phyloP scores from a whole-genome alignment of 2,329 filamentous ascomycete genomes.

The Byssoonygena ceratinophila region DNA sequence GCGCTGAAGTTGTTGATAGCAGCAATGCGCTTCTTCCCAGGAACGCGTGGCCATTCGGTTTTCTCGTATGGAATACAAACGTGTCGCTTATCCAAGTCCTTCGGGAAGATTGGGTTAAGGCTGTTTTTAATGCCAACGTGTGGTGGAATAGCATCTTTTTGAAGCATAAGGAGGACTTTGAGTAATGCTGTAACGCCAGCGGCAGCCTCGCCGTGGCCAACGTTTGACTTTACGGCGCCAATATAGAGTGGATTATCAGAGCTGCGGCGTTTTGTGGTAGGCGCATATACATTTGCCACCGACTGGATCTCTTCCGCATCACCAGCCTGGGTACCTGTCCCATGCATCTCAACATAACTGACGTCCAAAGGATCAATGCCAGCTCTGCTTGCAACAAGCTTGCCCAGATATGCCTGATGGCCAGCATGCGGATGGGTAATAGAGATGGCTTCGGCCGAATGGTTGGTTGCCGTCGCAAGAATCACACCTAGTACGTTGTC shows the following conservation, averaged over 20 bases:
- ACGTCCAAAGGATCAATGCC: conserved; percentile 67
- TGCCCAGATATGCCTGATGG: conserved; percentile 62
- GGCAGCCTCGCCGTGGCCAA: conserved; percentile 41
- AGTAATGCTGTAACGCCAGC: conserved; percentile 41
- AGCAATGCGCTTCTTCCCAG: conserved; percentile 31
- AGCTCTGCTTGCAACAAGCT: conserved; percentile 58
- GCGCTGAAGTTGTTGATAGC: conserved; percentile 60
- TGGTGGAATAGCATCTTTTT: conserved; percentile 26
- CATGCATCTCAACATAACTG: conserved; percentile 81
- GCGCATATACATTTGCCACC: conserved; percentile 55
- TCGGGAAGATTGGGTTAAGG: conserved; percentile 37
- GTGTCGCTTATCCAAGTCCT: conserved; percentile 35
- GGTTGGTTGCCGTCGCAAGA: conserved; percentile 64
- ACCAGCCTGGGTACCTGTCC: conserved; percentile 75
- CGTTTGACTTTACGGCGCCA: conserved; percentile 20
- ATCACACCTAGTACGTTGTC: conserved; percentile 63
- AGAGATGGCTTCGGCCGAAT: conserved; percentile 68
- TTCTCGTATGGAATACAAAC: conserved; percentile 39
- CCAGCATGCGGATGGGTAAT: conserved; percentile 75
- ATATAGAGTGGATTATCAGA: conserved; percentile 22
- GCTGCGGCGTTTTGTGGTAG: conserved; percentile 30
- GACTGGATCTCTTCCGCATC: conserved; percentile 75
- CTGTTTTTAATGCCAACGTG: conserved; percentile 31
- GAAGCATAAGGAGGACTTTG: conserved; percentile 32
- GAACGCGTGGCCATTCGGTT: conserved; percentile 29